These are phyloP conservation scores for Nakaseomyces kungkrabaensis DNA, from an alignment of 1,139 yeast genomes.

Conservation along the genomic window DNA sequence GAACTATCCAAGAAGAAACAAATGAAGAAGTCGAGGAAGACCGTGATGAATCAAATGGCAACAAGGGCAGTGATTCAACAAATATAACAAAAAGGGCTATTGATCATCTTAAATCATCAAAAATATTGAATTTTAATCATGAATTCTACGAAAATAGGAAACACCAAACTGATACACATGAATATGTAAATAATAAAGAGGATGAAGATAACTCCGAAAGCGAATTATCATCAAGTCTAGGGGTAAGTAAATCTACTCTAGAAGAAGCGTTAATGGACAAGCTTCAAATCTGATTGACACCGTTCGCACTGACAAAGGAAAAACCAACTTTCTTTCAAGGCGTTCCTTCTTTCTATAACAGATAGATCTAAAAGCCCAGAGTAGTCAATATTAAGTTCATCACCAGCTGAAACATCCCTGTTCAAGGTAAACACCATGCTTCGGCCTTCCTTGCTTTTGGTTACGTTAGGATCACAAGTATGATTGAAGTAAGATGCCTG, in stretches of 20 bases:
- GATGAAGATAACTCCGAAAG: slow-evolving; percentile 6
- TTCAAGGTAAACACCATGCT: slow-evolving; percentile 32
- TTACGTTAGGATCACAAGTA: slow-evolving; percentile 47
- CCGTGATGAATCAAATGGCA: neutral
- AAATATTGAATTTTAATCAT: slow-evolving; percentile 13
- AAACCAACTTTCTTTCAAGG: slow-evolving; percentile 48
- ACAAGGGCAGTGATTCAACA: neutral
- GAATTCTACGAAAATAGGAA: slow-evolving; percentile 5
- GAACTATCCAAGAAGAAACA: neutral
- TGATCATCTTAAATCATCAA: slow-evolving; percentile 22
- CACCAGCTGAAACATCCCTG: slow-evolving; percentile 32
- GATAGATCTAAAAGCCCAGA: slow-evolving; percentile 42
- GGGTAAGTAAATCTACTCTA: slow-evolving; percentile 37
- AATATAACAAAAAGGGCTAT: slow-evolving; percentile 13
- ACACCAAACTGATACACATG: slow-evolving; percentile 3
- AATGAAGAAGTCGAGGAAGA: neutral
- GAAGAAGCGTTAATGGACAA: slow-evolving; percentile 36
- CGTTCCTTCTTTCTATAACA: slow-evolving; percentile 35
- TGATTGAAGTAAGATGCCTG: slow-evolving; percentile 65
- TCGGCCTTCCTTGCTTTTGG: slow-evolving; percentile 30
- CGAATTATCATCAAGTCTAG: slow-evolving; percentile 26
- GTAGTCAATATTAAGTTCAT: slow-evolving; percentile 54
- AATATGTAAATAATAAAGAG: neutral
- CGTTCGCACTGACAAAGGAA: slow-evolving; percentile 47
- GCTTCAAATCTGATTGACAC: slow-evolving; percentile 31